Evolutionary conservation across 129 eudicot genomes (phyloP).

Genomic region (Flaveria sonorensis): DNA sequence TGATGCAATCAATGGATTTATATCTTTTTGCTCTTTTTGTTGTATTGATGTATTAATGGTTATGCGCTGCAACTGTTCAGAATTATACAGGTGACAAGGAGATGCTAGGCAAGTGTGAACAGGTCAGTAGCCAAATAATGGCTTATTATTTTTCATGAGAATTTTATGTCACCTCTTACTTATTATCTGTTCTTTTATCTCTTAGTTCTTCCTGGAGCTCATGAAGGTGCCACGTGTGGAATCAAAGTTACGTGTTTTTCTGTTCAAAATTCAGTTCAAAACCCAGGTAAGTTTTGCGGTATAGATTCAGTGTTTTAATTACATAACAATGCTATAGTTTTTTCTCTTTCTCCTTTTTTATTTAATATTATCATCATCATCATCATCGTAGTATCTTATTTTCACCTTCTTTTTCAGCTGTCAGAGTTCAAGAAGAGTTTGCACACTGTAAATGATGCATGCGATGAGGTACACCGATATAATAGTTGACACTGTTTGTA

Average conservation of each 20-base stretch:
- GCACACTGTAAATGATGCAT: constrained; percentile 75
- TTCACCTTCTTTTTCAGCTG: constrained; percentile 51
- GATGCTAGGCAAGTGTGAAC: constrained; percentile 78
- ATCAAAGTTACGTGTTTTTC: constrained; percentile 86
- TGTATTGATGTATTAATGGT: constrained; percentile 17
- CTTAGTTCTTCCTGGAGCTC: constrained; percentile 87
- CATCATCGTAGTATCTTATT: constrained; percentile 13
- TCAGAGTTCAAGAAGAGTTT: constrained; percentile 87
- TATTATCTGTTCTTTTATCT: constrained; percentile 12
- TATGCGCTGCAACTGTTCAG: constrained; percentile 43
- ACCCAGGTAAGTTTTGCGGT: constrained; percentile 59
- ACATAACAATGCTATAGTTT: background rate
- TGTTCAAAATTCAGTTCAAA: constrained; percentile 86
- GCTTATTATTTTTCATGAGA: background rate
- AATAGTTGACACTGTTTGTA: constrained; percentile 10
- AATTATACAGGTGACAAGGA: constrained; percentile 72
- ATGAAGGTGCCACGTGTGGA: constrained; percentile 99
- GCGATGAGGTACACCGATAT: constrained; percentile 64
- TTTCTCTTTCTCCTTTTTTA: background rate
- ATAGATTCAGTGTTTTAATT: constrained; percentile 10
- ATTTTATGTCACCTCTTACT: constrained; percentile 7
- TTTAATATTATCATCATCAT: background rate
- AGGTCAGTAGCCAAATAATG: constrained; percentile 46
- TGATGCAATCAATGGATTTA: background rate
- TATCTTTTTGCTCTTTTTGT: background rate